Conservation (phyloP, 2,329 filamentous ascomycete species). For the Didymosphaeria variabile region DNA sequence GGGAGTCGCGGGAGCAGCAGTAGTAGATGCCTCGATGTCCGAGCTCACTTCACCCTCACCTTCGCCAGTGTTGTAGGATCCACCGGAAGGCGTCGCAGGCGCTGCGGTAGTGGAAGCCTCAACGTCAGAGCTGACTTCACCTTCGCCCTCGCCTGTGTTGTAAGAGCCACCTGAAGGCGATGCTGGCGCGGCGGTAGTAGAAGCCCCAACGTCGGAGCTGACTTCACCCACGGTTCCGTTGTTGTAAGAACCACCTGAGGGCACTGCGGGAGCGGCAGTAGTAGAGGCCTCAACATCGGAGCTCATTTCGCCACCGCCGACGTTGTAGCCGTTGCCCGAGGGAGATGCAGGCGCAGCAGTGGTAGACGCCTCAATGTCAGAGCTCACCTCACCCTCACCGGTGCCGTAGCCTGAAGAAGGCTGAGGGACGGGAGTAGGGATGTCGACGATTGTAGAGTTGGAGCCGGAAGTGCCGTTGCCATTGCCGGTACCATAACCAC, state of each 20-base stretch:
- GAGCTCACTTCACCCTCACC: constrained; percentile 1
- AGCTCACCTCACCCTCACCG: not conserved
- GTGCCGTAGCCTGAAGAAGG: not conserved
- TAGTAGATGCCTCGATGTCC: not conserved
- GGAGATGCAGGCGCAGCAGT: not conserved
- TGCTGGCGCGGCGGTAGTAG: not conserved
- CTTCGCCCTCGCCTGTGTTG: not conserved
- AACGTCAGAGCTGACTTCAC: not conserved
- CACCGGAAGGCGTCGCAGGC: not conserved
- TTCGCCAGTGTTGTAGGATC: not conserved
- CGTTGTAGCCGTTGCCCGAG: constrained; percentile 6
- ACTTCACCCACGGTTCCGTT: not conserved
- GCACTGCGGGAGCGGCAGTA: not conserved
- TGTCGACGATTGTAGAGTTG: not conserved
- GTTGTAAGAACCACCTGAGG: constrained; percentile 3
- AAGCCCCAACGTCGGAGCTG: not conserved
- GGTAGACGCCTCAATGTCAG: too few species aligned
- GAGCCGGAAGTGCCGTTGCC: not conserved
- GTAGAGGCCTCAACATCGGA: not conserved
- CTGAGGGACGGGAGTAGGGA: not conserved
- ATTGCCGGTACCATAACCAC: not conserved
- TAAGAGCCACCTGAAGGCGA: not conserved
- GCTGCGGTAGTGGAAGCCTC: not conserved
- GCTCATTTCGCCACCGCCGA: not conserved
- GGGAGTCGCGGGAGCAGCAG: not conserved